Percentiles rank a stretch among this genome's conserved stretches.
Evolutionary conservation across 768 basidiomycete genomes (phyloP).

Genomic region (Macrocybe gigantea): DNA sequence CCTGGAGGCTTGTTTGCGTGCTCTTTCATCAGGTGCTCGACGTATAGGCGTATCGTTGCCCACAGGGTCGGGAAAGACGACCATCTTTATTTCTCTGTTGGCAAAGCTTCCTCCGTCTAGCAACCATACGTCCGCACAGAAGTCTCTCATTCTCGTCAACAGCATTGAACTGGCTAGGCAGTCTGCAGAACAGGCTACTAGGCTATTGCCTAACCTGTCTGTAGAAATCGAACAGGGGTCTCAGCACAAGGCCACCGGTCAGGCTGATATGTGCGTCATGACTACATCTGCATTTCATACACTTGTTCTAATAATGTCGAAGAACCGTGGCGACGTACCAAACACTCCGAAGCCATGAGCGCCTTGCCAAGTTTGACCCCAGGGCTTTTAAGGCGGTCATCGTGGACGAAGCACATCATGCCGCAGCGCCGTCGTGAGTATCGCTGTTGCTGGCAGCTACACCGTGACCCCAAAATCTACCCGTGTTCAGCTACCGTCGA

Average conservation of each 20-base stretch:
- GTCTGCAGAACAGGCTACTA: slow-evolving; percentile 65
- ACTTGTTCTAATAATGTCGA: background rate
- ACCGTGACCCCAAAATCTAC: background rate
- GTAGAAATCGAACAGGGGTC: slow-evolving; percentile 92
- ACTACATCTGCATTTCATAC: background rate
- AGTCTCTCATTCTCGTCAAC: slow-evolving; percentile 82
- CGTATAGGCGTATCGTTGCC: slow-evolving; percentile 83
- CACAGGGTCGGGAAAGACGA: slow-evolving; percentile 86
- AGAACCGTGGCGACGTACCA: slow-evolving; percentile 91
- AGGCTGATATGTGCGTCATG: slow-evolving; percentile 72
- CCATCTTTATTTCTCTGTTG: slow-evolving; percentile 83
- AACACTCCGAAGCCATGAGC: slow-evolving; percentile 59
- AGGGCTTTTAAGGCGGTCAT: slow-evolving; percentile 65
- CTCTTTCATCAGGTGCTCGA: slow-evolving; percentile 58
- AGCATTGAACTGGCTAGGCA: slow-evolving; percentile 87
- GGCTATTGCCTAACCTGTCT: slow-evolving; percentile 62
- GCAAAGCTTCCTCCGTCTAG: slow-evolving; percentile 49
- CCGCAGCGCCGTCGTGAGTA: slow-evolving; percentile 82
- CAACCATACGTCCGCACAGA: slow-evolving; percentile 37
- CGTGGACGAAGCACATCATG: slow-evolving; percentile 94
- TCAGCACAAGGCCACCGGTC: slow-evolving; percentile 68
- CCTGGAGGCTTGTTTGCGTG: slow-evolving; percentile 68
- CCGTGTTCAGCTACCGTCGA: slow-evolving; percentile 54
- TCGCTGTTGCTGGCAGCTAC: background rate
- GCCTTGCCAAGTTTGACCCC: slow-evolving; percentile 75